These are phyloP conservation scores for Sedum album DNA, from an alignment of 164 flowering plant genomes.

Conservation along the genomic window DNA sequence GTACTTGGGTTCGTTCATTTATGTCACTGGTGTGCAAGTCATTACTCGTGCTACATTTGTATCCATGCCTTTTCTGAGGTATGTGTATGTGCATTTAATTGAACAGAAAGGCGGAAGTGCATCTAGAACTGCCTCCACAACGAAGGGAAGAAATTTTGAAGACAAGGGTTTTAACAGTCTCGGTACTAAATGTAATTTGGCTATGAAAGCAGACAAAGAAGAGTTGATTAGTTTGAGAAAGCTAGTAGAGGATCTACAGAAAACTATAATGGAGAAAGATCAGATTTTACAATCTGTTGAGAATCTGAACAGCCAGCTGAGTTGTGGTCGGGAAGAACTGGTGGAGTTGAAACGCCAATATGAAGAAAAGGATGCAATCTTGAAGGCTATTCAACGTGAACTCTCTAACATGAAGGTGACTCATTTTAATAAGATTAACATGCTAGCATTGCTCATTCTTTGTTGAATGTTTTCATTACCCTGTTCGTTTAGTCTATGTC, in stretches of 20 bases:
- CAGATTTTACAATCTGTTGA: constrained; percentile 59
- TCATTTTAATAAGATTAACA: not conserved
- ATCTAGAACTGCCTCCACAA: constrained; percentile 44
- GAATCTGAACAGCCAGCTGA: constrained; percentile 40
- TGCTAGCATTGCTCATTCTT: not conserved
- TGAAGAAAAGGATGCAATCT: constrained; percentile 54
- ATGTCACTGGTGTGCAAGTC: too few relatives aligned
- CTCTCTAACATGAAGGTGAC: constrained; percentile 76
- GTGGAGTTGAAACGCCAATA: constrained; percentile 44
- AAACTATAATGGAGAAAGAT: constrained; percentile 64
- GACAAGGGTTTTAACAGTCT: constrained; percentile 37
- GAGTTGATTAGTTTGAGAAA: constrained; percentile 50
- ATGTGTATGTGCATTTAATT: constrained; percentile 19
- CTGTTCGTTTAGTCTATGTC: not conserved
- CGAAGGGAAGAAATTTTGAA: constrained; percentile 43
- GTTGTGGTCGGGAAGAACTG: constrained; percentile 25
- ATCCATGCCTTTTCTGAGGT: not conserved
- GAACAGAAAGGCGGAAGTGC: constrained; percentile 51
- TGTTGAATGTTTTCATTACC: not conserved
- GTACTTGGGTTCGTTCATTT: too few relatives aligned
- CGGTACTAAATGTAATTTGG: constrained; percentile 18
- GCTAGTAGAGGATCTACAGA: constrained; percentile 63
- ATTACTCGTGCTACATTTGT: too few relatives aligned
- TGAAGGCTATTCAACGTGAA: constrained; percentile 56
- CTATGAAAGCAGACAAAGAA: constrained; percentile 54